A percentile compares a stretch with the other conserved stretches of the same genome.
Evolutionary conservation across 179 eudicot genomes (phyloP).

Genomic region (Beta corolliflora): DNA sequence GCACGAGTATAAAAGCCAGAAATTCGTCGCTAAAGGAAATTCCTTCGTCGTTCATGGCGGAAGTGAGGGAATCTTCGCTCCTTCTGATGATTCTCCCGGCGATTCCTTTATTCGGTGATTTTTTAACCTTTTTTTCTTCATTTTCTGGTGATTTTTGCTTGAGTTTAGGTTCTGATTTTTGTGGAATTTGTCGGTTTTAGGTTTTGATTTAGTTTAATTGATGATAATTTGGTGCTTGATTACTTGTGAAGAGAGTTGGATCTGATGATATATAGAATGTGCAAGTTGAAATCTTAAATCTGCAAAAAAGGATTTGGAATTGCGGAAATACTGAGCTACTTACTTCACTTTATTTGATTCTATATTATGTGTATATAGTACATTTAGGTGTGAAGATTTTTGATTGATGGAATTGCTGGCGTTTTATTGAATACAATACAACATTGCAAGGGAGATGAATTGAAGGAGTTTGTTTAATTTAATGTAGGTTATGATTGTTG

Average conservation of each 20-base stretch:
- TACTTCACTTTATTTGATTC: not conserved
- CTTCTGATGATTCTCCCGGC: no score
- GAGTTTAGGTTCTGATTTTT: not conserved
- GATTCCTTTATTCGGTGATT: no score
- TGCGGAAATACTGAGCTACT: not conserved
- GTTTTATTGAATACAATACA: not conserved
- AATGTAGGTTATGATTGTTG: not conserved
- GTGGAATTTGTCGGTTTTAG: not conserved
- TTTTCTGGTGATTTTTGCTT: no score
- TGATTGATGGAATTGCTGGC: not conserved
- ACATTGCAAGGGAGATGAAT: not conserved
- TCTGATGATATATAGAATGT: conserved; percentile 4
- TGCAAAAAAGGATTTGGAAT: not conserved
- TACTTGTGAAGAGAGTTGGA: conserved; percentile 1
- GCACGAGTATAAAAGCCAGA: conserved; percentile 56
- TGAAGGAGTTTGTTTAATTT: conserved; percentile 1
- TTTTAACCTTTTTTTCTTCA: conserved; percentile 16
- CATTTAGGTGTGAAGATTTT: not conserved
- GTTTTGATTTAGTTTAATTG: not conserved
- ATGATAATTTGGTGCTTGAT: conserved; percentile 4
- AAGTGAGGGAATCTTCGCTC: no score
- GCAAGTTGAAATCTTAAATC: not conserved
- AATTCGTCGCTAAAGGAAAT: not conserved
- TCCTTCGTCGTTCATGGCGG: no score
- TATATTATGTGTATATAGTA: no score